Evolutionary conservation across 768 basidiomycete species (phyloP).

Genomic region (Tricholoma furcatifolium): DNA sequence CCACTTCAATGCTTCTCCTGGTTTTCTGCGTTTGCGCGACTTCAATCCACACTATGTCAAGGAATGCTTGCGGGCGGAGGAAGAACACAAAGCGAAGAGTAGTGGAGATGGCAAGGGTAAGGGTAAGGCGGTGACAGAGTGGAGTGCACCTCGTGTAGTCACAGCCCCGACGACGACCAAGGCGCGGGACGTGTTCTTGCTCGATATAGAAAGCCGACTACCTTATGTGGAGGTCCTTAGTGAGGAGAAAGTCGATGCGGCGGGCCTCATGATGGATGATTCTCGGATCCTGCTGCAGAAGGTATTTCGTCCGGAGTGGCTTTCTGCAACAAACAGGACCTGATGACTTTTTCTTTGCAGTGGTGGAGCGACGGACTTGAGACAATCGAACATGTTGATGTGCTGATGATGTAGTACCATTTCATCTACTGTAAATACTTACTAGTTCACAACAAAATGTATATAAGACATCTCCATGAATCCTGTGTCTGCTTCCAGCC

Average conservation of each 20-base stretch:
- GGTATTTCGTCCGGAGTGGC: slow-evolving; percentile 26
- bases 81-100: neutral
- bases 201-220: slow-evolving; percentile 46
- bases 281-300: slow-evolving; percentile 46
- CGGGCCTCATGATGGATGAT: slow-evolving; percentile 61
- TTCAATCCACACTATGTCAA: slow-evolving; percentile 34
- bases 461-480: too few relatives aligned
- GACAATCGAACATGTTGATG: slow-evolving; percentile 39
- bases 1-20: slow-evolving; percentile 3
- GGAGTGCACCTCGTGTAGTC: slow-evolving; percentile 37
- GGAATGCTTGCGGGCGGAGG: slow-evolving; percentile 10
- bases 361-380: slow-evolving; percentile 36
- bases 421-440: too few relatives aligned
- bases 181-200: slow-evolving; percentile 43
- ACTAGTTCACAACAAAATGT: too few relatives aligned
- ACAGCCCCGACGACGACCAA: slow-evolving; percentile 38
- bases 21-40: slow-evolving; percentile 34
- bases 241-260: slow-evolving; percentile 45
- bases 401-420: slow-evolving; percentile 46
- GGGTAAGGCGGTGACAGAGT: slow-evolving; percentile 23
- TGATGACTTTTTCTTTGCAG: neutral
- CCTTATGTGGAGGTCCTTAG: slow-evolving; percentile 53
- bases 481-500: too few relatives aligned
- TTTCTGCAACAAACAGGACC: neutral
- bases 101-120: slow-evolving; percentile 19